Evolutionary conservation across 306 rosid genomes (phyloP).

Genomic region (cucumber (Cucumis sativus)): Cucumber_9930_V3 NC_026658.2:16364501-16365000

Average conservation of each 20-base stretch:
- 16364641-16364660: slow-evolving; percentile 99
- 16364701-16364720: slow-evolving; percentile 98
- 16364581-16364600: slow-evolving; percentile 18
- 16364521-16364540: neutral
- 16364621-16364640: slow-evolving; percentile 66
- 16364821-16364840: slow-evolving; percentile 97
- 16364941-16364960: slow-evolving; percentile 64
- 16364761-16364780: slow-evolving; percentile 76
- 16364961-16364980: slow-evolving; percentile 71
- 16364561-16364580: slow-evolving; percentile 22
- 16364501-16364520: neutral
- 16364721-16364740: slow-evolving; percentile 97
- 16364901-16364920: slow-evolving; percentile 54
- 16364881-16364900: slow-evolving; percentile 81
- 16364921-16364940: slow-evolving; percentile 26
- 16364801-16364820: slow-evolving; percentile 91
- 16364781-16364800: slow-evolving; percentile 99
- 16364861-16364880: slow-evolving; percentile 88
- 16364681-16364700: slow-evolving; percentile 79
- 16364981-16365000: slow-evolving; percentile 64
- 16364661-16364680: slow-evolving; percentile 96
- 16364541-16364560: slow-evolving; percentile 16
- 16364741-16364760: slow-evolving; percentile 47
- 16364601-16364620: slow-evolving; percentile 51
- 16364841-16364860: slow-evolving; percentile 98